phyloP scores from a whole-genome alignment of 2,329 filamentous ascomycete genomes.

The Sphaerostilbella broomeana region DNA sequence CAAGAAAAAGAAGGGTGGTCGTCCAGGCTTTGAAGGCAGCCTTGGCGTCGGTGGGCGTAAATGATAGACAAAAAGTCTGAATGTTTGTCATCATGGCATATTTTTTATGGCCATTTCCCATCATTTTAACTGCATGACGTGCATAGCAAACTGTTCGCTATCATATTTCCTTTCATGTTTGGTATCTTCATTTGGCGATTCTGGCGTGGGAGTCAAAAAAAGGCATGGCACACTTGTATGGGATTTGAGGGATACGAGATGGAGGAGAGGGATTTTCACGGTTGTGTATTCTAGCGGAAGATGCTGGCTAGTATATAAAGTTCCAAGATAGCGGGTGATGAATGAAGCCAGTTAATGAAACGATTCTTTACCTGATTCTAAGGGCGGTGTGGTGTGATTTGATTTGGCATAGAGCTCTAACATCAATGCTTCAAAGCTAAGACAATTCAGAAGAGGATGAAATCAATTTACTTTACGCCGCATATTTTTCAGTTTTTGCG shows the following conservation, averaged over 20 bases:
- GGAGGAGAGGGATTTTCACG: neutral
- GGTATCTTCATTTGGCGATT: constrained; percentile 1
- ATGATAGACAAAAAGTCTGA: constrained; percentile 34
- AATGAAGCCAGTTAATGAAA: neutral
- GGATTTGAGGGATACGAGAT: neutral
- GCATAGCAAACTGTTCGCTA: neutral
- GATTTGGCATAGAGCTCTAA: too few species aligned
- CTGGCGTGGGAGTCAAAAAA: constrained; percentile 3
- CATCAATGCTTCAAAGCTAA: too few species aligned
- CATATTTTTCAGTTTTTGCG: too few species aligned
- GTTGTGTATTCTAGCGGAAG: constrained; percentile 4
- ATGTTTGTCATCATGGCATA: too few species aligned
- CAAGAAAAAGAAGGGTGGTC: constrained; percentile 43
- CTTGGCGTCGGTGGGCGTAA: constrained; percentile 52
- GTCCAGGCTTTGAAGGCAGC: constrained; percentile 63
- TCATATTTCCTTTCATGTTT: neutral
- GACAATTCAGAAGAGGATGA: too few species aligned
- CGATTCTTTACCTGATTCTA: too few species aligned
- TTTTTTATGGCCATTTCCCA: too few species aligned
- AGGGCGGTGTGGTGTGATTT: too few species aligned
- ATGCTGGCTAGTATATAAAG: neutral
- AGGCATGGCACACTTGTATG: constrained; percentile 8
- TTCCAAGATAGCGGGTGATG: neutral
- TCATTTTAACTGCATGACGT: neutral
- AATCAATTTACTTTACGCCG: too few species aligned